These are phyloP conservation scores for Leucosporidium creatinivorum DNA, from an alignment of 768 basidiomycete species.

Conservation along the genomic window DNA sequence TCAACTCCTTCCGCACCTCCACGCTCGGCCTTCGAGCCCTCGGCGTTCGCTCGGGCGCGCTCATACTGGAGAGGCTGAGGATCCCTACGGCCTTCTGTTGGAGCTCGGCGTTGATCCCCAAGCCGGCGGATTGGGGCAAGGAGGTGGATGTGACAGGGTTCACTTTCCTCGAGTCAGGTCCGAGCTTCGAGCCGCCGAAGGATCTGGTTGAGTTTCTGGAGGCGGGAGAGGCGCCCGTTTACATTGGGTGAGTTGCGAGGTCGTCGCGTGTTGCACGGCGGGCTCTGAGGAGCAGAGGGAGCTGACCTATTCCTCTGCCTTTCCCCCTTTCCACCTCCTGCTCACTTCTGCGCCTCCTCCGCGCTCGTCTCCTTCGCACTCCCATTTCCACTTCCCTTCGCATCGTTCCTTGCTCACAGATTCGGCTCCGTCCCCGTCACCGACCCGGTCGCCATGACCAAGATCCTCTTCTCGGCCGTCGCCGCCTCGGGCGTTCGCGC, in stretches of 20 bases:
- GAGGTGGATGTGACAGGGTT: slow-evolving; percentile 61
- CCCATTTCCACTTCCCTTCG: background rate
- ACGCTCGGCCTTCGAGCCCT: slow-evolving; percentile 51
- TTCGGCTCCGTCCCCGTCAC: slow-evolving; percentile 60
- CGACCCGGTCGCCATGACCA: slow-evolving; percentile 51
- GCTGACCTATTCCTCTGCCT: no score
- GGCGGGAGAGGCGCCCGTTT: background rate
- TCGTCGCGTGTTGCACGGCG: no score
- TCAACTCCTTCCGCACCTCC: slow-evolving; percentile 53
- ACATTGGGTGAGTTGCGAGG: background rate
- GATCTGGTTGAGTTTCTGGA: background rate
- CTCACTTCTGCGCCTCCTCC: no score
- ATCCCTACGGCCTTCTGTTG: slow-evolving; percentile 62
- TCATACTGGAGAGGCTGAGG: slow-evolving; percentile 51
- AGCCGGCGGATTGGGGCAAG: slow-evolving; percentile 58
- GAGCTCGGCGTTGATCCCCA: slow-evolving; percentile 54
- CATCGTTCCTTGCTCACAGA: slow-evolving; percentile 37
- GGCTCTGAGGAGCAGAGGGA: no score
- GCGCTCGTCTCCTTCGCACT: background rate
- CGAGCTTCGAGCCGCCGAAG: background rate
- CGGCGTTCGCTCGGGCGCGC: slow-evolving; percentile 50
- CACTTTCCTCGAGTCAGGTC: slow-evolving; percentile 50
- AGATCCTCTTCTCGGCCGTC: slow-evolving; percentile 56
- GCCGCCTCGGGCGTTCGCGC: slow-evolving; percentile 53
- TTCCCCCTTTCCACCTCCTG: no score